Conservation (phyloP, 2,329 filamentous ascomycete species). For the Aureobasidium sp. region DNA sequence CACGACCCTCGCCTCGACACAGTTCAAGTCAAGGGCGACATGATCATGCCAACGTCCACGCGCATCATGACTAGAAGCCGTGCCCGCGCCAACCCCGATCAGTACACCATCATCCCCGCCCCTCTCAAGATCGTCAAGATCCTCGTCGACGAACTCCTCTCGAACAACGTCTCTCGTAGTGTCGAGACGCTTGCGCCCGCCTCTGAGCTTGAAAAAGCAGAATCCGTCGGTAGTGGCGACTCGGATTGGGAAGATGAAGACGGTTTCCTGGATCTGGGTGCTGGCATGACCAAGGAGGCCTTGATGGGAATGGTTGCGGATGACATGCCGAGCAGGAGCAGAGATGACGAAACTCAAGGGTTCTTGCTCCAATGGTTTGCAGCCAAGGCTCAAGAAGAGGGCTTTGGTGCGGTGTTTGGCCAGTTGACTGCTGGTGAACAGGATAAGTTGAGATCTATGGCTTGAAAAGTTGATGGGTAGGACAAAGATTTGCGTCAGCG, state of each 20-base stretch:
- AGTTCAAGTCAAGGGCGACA: constrained; percentile 82
- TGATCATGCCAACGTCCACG: constrained; percentile 72
- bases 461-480: background rate
- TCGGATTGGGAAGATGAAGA: constrained; percentile 74
- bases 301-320: constrained; percentile 68
- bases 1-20: constrained; percentile 73
- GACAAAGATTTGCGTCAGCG: background rate
- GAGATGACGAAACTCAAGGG: constrained; percentile 84
- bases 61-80: constrained; percentile 91
- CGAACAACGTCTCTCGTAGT: constrained; percentile 51
- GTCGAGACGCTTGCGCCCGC: constrained; percentile 47
- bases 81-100: constrained; percentile 80
- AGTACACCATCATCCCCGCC: constrained; percentile 79
- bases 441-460: constrained; percentile 39
- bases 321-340: constrained; percentile 46
- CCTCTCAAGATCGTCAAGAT: constrained; percentile 95
- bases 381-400: constrained; percentile 45
- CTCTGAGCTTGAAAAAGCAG: constrained; percentile 55
- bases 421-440: constrained; percentile 50
- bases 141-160: constrained; percentile 82
- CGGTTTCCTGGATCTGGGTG: constrained; percentile 64
- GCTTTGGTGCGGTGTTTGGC: constrained; percentile 49
- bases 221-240: constrained; percentile 65
- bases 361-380: constrained; percentile 79
- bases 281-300: constrained; percentile 52